Conservation (phyloP, 2,329 filamentous ascomycete genomes). For the Paramyrothecium roridum region DNA sequence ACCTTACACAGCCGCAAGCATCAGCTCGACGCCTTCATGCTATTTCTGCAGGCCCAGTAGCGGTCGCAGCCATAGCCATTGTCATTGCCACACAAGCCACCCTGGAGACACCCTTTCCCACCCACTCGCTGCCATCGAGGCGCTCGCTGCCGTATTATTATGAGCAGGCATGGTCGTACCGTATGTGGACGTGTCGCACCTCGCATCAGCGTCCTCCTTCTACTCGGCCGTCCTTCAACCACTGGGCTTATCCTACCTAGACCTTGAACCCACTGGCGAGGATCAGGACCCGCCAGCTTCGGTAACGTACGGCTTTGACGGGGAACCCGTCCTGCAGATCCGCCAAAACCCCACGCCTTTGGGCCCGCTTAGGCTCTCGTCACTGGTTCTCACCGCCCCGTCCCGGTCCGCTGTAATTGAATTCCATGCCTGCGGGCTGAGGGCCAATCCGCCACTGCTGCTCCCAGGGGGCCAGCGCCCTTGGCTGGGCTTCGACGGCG, state of each 20-base stretch:
- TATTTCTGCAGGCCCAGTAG: too few relatives aligned
- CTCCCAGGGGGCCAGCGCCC: conserved; percentile 22
- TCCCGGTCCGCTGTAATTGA: conserved; percentile 63
- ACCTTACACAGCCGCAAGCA: neutral
- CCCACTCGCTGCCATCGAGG: too few relatives aligned
- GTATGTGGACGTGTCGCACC: conserved; percentile 66
- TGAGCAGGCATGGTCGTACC: conserved; percentile 37
- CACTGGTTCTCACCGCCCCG: conserved; percentile 65
- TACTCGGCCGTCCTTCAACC: conserved; percentile 77
- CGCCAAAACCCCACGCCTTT: conserved; percentile 36
- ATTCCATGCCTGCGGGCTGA: conserved; percentile 69
- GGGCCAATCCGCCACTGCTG: conserved; percentile 52
- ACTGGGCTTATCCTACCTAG: conserved; percentile 65
- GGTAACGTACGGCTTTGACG: conserved; percentile 38
- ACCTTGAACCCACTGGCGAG: neutral
- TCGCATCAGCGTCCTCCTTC: conserved; percentile 78
- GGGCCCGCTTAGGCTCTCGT: conserved; percentile 36
- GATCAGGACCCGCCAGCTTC: conserved; percentile 23
- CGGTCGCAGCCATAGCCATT: too few relatives aligned
- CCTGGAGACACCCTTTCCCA: too few relatives aligned
- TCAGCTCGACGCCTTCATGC: too few relatives aligned
- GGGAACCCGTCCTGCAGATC: conserved; percentile 40
- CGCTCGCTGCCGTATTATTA: conserved; percentile 3
- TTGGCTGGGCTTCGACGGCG: conserved; percentile 29
- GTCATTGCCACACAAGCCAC: too few relatives aligned